Evolutionary conservation across 805 yeast genomes (phyloP), one percentile per base, ranked within the genome.

Genomic region (Barnettozyma sp.): DNA sequence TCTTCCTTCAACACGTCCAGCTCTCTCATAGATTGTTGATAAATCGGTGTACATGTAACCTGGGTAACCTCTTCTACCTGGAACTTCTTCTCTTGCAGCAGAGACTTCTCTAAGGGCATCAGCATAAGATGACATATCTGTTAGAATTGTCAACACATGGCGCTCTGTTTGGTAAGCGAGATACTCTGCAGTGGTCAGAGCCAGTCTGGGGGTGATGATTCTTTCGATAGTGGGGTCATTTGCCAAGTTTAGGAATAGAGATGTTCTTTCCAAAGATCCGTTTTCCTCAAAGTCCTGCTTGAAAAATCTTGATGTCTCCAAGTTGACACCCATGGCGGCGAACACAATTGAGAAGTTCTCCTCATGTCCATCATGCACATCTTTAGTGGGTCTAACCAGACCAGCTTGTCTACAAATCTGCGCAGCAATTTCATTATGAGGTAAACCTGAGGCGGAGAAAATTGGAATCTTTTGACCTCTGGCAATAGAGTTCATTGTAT

Each of bases 1-100:
- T 70, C 98, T 82, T 49, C 99, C 99, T 69, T 92, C 98, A 45
- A 92, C 97, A 73, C 99, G 84, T 63, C 99, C 99, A 30, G 99
- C 99, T 73, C 99, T 85, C 71, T 92, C 99, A 65, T 92, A 92
- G 57, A 92, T 87, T 35, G 97, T 92, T 34, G 97, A 85, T 72
- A 92, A 85, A 81, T 92, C 99, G 32, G 99, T 92, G 70, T 92
- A 92, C 99, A 92, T 92, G 66, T 92, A 92, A 83, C 99, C 99
- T 47, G 99, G 99, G 66, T 92, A 92, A 73, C 99, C 99, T 80
- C 99, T 87, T 77, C 99, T 87, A 74, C 99, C 99, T 60, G 98
- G 98, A 31, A 92, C 98, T 70, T 94, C 98, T 68, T 92, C 99
- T 74, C 99, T 87, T 33, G 99, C 99, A 43, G 99, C 98, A 45